Conservation (phyloP, 441 rosid species). For the Erodium chrysanthum region DNA sequence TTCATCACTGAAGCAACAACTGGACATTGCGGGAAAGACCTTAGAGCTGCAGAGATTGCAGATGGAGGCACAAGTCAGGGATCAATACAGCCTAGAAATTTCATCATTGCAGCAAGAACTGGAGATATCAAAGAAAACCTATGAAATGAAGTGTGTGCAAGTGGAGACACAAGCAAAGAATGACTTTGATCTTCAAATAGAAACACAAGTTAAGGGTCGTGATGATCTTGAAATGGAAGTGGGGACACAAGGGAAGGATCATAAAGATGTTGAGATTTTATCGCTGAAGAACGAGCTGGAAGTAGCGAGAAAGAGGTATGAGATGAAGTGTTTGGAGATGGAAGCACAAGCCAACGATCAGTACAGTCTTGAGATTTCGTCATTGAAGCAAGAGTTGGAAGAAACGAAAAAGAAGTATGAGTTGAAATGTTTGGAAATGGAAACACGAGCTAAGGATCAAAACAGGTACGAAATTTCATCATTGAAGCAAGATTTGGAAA, state of each 20-base stretch:
- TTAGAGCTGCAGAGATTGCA: background rate
- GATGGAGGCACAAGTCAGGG: background rate
- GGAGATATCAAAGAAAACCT: background rate
- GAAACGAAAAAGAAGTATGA: background rate
- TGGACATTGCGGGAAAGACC: background rate
- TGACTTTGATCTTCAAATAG: background rate
- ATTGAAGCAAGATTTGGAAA: background rate
- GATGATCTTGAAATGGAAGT: background rate
- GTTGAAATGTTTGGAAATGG: background rate
- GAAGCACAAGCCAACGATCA: constrained; percentile 40
- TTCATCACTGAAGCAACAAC: background rate
- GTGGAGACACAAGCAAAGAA: background rate
- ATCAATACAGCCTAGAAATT: background rate
- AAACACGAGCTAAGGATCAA: too few species aligned
- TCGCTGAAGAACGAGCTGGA: background rate
- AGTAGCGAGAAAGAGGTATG: constrained; percentile 8
- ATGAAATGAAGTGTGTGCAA: background rate
- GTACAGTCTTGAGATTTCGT: background rate
- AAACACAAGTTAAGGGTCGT: constrained; percentile 25
- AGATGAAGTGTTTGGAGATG: constrained; percentile 40
- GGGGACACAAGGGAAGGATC: background rate
- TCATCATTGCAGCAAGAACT: constrained; percentile 4
- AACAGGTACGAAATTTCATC: background rate
- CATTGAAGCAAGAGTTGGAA: background rate
- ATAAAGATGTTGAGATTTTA: background rate